Conservation (phyloP, 73 alveolate species). For the Paramecium pentaurelia region DNA sequence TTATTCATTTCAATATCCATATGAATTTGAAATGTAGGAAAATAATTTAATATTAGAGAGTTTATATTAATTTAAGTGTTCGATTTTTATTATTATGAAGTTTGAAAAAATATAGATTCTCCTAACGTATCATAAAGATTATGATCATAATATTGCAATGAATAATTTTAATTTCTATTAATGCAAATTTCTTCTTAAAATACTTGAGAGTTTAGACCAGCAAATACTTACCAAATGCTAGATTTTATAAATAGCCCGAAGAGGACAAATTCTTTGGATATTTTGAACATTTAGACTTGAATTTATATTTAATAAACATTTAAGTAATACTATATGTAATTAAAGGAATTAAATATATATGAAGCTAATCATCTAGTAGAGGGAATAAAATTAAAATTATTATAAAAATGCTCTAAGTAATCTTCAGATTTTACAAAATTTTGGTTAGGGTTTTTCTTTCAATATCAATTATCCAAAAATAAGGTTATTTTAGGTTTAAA, state of each 20-base stretch:
- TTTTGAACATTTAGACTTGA: too few species aligned
- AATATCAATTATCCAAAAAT: background rate
- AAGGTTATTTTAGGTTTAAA: background rate
- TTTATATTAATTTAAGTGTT: too few species aligned
- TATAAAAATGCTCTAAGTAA: constrained; percentile 13
- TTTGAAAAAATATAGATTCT: too few species aligned
- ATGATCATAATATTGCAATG: too few species aligned
- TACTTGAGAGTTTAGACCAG: too few species aligned
- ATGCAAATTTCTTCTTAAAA: background rate
- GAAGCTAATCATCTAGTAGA: background rate
- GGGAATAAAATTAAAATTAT: background rate
- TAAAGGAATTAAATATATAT: background rate
- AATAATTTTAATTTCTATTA: background rate
- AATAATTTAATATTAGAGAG: too few species aligned
- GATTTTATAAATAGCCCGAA: too few species aligned
- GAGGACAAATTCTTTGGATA: background rate
- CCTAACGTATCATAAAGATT: too few species aligned
- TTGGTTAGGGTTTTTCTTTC: background rate
- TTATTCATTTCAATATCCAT: too few species aligned
- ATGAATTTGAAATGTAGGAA: too few species aligned
- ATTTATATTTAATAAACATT: too few species aligned
- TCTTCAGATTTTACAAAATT: background rate
- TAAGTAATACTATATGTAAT: background rate
- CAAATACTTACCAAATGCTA: background rate
- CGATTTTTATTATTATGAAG: too few species aligned